A percentile compares a stretch with the other conserved stretches of the same genome.
Evolutionary conservation across 2,329 filamentous ascomycete species (phyloP).

Genomic region (Berkeleyomyces rouxiae): DNA sequence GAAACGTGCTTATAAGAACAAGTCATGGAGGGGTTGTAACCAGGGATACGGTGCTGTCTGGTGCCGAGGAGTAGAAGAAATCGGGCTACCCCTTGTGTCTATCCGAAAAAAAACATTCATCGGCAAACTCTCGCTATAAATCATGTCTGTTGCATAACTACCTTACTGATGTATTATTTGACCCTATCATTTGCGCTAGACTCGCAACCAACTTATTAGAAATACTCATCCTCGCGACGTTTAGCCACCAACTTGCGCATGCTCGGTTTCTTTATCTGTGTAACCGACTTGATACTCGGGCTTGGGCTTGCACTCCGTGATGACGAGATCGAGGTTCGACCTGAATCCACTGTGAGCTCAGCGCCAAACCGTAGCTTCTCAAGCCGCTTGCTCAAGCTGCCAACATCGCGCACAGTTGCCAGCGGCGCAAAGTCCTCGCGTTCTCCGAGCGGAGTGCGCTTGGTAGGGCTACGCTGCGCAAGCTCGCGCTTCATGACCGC

Average conservation of each 20-base stretch:
- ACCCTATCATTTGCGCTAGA: background rate
- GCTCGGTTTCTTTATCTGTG: constrained; percentile 1
- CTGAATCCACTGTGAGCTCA: background rate
- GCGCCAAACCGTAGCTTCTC: constrained; percentile 7
- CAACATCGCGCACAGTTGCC: constrained; percentile 5
- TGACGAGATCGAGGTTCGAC: background rate
- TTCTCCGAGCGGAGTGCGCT: constrained; percentile 38
- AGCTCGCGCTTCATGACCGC: constrained; percentile 50
- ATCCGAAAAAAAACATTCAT: too few relatives aligned
- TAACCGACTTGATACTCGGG: background rate
- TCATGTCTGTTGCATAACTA: background rate
- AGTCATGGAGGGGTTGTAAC: too few relatives aligned
- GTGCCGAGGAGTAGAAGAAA: too few relatives aligned
- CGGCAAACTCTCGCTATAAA: background rate
- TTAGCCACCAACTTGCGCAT: constrained; percentile 5
- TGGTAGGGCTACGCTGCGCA: constrained; percentile 43
- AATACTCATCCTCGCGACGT: constrained; percentile 3
- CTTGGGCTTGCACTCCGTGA: constrained; percentile 1
- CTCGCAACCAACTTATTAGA: background rate
- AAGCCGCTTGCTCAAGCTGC: constrained; percentile 6
- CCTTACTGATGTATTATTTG: background rate
- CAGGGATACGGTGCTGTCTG: too few relatives aligned
- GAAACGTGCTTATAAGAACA: too few relatives aligned
- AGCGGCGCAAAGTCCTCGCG: constrained; percentile 28
- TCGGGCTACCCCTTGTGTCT: too few relatives aligned